Evolutionary conservation across 192 early-diverging fungal species (phyloP), one percentile per base, ranked within the genome.

Genomic region (Diversispora epigaea): DNA sequence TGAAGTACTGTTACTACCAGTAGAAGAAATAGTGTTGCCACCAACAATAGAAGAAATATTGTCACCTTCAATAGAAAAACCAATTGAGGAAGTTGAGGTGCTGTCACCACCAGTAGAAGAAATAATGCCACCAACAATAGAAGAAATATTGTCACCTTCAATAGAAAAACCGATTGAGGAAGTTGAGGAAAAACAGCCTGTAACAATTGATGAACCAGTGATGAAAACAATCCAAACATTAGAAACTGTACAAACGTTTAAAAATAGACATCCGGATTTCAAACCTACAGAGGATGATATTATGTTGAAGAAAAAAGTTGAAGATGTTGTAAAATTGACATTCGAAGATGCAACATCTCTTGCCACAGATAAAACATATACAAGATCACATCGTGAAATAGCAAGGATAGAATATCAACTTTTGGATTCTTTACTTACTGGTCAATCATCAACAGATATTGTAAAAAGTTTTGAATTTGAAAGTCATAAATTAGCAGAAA

Each of bases 401-500:
- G 46, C 41, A 10, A n/a, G 50, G 22, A 49, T 74, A 2, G 72
- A 74, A 54, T 4, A 54, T n/a, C 11, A 43, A 57, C 22, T 71
- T 57, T 0, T 71, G 1, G 55, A 71, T 44, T 41, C 39, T 40
- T 12, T 71, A 10, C 12, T 71, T 4, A 19, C 69, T 43, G n/a
- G 55, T 11, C 17, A 71, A 71, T 19, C 41, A 41, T 43, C 11
- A 6, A 17, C 0, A 63, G 46, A 63, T 49, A 0, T 63, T 12
- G 15, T 32, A 12, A 6, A 50, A 62, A 19, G 25, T 1, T 10
- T 74, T 3, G 43, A 54, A 39, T 11, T 2, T 17, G 61, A 74
- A 74, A 71, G 50, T 58, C 52, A 71, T 57, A 71, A 71, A 44
- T 19, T 57, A 19, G 25, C 40, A 25, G 57, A 44, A 7, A 72